Base-by-base conservation (phyloP, 1,139 yeast genomes). In the Geotrichum histeridarum region DNA sequence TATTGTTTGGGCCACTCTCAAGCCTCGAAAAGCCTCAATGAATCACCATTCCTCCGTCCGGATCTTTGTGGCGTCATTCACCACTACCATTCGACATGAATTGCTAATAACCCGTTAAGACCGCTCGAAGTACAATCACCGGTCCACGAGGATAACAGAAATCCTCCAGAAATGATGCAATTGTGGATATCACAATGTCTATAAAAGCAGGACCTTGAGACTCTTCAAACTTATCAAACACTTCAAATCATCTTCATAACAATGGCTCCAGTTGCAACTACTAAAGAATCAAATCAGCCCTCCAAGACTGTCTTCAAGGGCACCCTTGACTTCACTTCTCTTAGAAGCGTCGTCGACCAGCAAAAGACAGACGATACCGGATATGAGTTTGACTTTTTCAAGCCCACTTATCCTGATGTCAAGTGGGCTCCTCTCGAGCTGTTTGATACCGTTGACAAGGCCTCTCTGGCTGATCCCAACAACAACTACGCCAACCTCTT, bases 401-500 rank as follows among this genome's bases (percentile, higher is more conserved):
- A 61, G 6, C 72, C 73, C 1, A 52, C 57, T 0, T 70, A 62
- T 57, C 73, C 73, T 2, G 70, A 70, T 36, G 27, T 67, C 56
- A 61, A 63, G 33, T 66, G 67, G 63, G 60, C 41, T 0, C 63
- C 68, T 4, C 54, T 66, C 27, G 63, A 59, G 45, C 54, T 55
- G 39, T 51, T 64, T 32, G 64, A 63, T 17, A 52, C 56, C 53
- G 14, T 12, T 35, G 57, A 53, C 14, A 54, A 54, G 37, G 56
- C 45, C 18, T 45, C 43, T n/a, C 39, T 60, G 7, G 57, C 59
- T 18, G 63, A 64, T 57, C 57, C 51, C 6, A 30, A 39, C 9
- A 53, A 48, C 31, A 64, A 70, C 0, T 76, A 80, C 57, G 74
- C 77, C 44, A 77, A 76, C 60, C 74, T 84, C 58, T 76, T 82